Percentiles rank a stretch among this genome's conserved stretches.
phyloP scores from a whole-genome alignment of 1,284 basidiomycete genomes.

The Ceratobasidium sp. region DNA sequence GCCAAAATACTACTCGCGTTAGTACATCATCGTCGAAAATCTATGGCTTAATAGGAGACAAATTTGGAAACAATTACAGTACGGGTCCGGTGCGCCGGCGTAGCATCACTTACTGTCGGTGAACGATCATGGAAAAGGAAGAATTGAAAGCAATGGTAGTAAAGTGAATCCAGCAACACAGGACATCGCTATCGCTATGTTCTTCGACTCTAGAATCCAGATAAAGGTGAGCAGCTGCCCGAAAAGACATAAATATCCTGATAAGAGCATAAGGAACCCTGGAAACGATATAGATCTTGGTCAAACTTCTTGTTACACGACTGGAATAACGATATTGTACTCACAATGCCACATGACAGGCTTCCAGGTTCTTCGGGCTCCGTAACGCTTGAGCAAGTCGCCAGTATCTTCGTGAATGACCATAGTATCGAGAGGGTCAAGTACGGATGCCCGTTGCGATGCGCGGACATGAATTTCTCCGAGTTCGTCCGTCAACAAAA shows the following conservation, averaged over 20 bases:
- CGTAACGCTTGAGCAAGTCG: conserved; percentile 12
- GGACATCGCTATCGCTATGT: conserved; percentile 16
- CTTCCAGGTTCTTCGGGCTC: conserved; percentile 21
- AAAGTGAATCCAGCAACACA: conserved; percentile 7
- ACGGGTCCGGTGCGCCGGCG: too few relatives aligned
- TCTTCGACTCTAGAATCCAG: conserved; percentile 16
- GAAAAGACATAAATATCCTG: conserved; percentile 14
- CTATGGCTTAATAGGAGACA: too few relatives aligned
- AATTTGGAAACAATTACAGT: not conserved
- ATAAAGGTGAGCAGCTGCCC: conserved; percentile 17
- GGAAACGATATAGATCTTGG: not conserved
- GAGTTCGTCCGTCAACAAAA: conserved; percentile 14
- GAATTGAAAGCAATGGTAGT: conserved; percentile 17
- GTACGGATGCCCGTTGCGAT: not conserved
- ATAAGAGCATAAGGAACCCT: conserved; percentile 25
- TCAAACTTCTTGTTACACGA: not conserved
- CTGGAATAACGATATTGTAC: not conserved
- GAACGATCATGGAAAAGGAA: conserved; percentile 2
- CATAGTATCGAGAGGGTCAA: conserved; percentile 9
- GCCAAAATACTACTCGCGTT: too few relatives aligned
- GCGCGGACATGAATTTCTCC: conserved; percentile 24
- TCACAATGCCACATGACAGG: conserved; percentile 39
- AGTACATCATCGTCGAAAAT: too few relatives aligned
- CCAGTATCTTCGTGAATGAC: conserved; percentile 17
- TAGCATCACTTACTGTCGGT: too few relatives aligned